Conservation (phyloP, 805 yeast species). For the Saccharomycopsis javanensis region DNA sequence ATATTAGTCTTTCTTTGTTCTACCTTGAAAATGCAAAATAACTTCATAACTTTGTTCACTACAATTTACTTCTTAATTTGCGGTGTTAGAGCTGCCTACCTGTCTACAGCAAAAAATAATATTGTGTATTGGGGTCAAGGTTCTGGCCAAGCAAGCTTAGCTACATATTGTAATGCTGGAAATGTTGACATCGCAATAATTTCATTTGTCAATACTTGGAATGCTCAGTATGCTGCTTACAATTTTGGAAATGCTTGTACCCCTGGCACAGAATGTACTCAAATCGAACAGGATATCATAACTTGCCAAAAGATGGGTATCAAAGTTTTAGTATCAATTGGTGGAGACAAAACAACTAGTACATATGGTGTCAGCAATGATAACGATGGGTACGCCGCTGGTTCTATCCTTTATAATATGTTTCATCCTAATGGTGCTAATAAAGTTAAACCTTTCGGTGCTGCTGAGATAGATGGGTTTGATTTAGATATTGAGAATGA, state of each 20-base stretch:
- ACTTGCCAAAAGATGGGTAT: slow-evolving; percentile 75
- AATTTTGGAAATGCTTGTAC: slow-evolving; percentile 39
- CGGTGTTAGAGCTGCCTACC: slow-evolving; percentile 8
- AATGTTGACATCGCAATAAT: slow-evolving; percentile 35
- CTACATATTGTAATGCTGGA: slow-evolving; percentile 43
- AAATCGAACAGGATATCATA: slow-evolving; percentile 55
- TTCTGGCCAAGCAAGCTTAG: slow-evolving; percentile 35
- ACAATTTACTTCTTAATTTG: neutral
- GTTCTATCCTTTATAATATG: slow-evolving; percentile 49
- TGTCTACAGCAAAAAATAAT: slow-evolving; percentile 31
- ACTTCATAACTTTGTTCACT: neutral
- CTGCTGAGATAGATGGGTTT: slow-evolving; percentile 16
- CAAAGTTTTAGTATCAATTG: slow-evolving; percentile 63
- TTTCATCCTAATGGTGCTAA: slow-evolving; percentile 34
- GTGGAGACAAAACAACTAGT: slow-evolving; percentile 51
- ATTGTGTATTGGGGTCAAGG: slow-evolving; percentile 70
- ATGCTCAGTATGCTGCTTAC: slow-evolving; percentile 22
- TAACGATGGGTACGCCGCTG: slow-evolving; percentile 59
- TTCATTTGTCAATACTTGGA: slow-evolving; percentile 22
- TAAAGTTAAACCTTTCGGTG: slow-evolving; percentile 13
- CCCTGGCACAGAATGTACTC: slow-evolving; percentile 29
- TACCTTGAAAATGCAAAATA: neutral
- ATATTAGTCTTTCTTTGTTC: too few species aligned
- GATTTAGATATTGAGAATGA: slow-evolving; percentile 26
- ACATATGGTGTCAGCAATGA: slow-evolving; percentile 81